Percentiles rank a stretch among this genome's conserved stretches.
phyloP scores from a whole-genome alignment of 371 early-diverging fungal genomes.

The Homolaphlyctis polyrhiza region DNA sequence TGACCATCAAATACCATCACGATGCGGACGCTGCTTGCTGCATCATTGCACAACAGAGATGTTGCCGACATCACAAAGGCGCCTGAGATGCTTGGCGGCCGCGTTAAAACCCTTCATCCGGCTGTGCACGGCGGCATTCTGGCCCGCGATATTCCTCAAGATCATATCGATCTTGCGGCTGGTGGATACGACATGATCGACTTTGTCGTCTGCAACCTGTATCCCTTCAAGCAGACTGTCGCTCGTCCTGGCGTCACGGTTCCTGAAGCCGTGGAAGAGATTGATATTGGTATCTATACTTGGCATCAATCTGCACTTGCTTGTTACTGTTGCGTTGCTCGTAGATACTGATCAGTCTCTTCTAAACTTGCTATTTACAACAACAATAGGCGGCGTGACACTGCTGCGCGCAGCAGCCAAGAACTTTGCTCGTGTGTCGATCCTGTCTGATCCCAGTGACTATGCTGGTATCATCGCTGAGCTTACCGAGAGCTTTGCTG shows the following conservation, averaged over 20 bases:
- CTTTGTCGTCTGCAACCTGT: conserved; percentile 94
- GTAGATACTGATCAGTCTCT: not conserved
- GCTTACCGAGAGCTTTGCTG: conserved; percentile 33
- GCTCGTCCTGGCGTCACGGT: conserved; percentile 84
- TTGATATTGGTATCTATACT: conserved; percentile 84
- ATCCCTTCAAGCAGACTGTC: conserved; percentile 94
- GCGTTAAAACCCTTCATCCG: conserved; percentile 97
- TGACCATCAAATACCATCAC: not conserved
- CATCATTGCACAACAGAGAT: conserved; percentile 64
- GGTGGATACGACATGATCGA: conserved; percentile 90
- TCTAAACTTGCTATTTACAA: not conserved
- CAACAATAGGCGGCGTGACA: conserved; percentile 86
- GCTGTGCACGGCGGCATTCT: conserved; percentile 97
- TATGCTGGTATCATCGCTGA: conserved; percentile 74
- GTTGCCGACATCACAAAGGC: conserved; percentile 95
- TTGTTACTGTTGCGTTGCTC: conserved; percentile 4
- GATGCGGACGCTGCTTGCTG: too few species aligned
- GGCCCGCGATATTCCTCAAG: conserved; percentile 82
- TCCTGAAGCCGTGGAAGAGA: conserved; percentile 92
- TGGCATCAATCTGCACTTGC: not conserved
- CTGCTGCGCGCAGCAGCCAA: conserved; percentile 96
- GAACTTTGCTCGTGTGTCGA: conserved; percentile 93
- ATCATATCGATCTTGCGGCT: conserved; percentile 80
- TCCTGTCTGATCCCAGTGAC: conserved; percentile 88
- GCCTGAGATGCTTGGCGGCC: conserved; percentile 97